Base-by-base conservation (phyloP, 192 early-diverging fungal genomes). In the Obelidium mucronatum region DNA sequence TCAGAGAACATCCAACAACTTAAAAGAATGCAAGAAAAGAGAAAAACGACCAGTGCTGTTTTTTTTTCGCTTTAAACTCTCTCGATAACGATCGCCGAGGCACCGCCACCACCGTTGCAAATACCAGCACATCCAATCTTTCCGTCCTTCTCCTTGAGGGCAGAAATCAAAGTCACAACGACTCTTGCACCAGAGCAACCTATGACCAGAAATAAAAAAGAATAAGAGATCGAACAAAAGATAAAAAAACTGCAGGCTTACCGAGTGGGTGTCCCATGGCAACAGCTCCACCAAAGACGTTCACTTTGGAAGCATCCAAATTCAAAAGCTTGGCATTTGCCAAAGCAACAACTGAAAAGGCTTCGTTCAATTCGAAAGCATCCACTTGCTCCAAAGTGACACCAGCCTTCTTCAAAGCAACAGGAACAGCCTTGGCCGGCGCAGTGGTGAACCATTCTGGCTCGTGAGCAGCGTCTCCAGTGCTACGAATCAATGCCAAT, bases 181-280 rank as follows among this genome's bases (percentile, higher is more conserved):
- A 99, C 91, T 61, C 96, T 88, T 33, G 95, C 94, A 60, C 96
- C 97, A 22, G 93, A 93, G 85, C 94, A 96, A 42, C 97, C 97
- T n/a, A n/a, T n/a, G n/a, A n/a, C n/a, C n/a, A n/a, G n/a, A n/a
- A n/a, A n/a, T n/a, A n/a, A n/a, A n/a, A n/a, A n/a, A n/a, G n/a
- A n/a, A n/a, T n/a, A n/a, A n/a, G n/a, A n/a, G n/a, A n/a, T n/a
- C n/a, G n/a, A n/a, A n/a, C n/a, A n/a, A n/a, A n/a, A n/a, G n/a
- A n/a, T n/a, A n/a, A n/a, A n/a, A n/a, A n/a, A n/a, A n/a, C n/a
- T n/a, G n/a, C n/a, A n/a, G n/a, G n/a, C n/a, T n/a, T n/a, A n/a
- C n/a, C n/a, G n/a, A 99, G 87, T 64, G 97, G 97, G 81, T 99
- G 97, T n/a, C 97, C 97, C 52, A 97, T 87, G 0, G 94, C 94